Conservation (phyloP, 768 basidiomycete genomes). For the Tulasnella sp. region DNA sequence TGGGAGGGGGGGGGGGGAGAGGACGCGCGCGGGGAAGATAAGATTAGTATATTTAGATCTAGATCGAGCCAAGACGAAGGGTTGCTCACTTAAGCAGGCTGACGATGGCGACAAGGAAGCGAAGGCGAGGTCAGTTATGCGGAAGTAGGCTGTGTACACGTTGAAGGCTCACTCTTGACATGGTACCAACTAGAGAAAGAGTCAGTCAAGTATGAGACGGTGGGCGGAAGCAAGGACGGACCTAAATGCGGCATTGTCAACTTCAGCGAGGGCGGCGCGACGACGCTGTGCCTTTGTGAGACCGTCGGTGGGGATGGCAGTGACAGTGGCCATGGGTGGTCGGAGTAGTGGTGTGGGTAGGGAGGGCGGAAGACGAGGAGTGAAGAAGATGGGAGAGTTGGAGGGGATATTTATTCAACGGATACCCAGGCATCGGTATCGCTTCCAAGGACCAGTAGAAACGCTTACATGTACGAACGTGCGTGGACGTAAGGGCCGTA, state of each 20-base stretch:
- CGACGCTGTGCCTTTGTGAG: conserved; percentile 36
- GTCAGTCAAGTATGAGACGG: conserved; percentile 5
- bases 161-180: conserved; percentile 37
- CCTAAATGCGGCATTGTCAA: conserved; percentile 81
- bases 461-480: no score
- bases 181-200: conserved; percentile 58
- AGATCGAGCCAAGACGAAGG: not conserved
- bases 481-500: no score
- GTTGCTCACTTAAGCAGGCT: conserved; percentile 7
- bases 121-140: not conserved
- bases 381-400: no score
- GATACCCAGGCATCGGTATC: no score
- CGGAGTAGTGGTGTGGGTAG: no score
- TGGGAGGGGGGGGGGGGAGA: conserved; percentile 21
- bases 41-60: not conserved
- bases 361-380: no score
- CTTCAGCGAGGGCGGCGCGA: conserved; percentile 67
- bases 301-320: no score
- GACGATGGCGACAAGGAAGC: not conserved
- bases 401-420: no score
- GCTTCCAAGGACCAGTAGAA: no score
- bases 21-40: no score
- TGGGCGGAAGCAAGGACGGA: conserved; percentile 29
- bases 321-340: no score
- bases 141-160: conserved; percentile 14